Conservation (phyloP, 768 basidiomycete species). For the Serpula lacrymans region DNA sequence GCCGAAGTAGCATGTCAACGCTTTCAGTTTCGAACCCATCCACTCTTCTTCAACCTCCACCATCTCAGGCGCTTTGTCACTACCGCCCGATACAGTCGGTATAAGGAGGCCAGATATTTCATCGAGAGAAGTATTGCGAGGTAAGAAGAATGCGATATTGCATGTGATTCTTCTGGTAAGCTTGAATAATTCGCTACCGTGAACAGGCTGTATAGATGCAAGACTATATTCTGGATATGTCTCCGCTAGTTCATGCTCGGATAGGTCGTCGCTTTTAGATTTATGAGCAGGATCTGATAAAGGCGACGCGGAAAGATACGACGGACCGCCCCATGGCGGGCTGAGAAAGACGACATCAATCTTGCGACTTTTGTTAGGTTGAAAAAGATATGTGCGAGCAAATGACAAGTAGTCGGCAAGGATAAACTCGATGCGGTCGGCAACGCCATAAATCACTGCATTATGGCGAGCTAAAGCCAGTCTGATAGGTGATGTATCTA, state of each 20-base stretch:
- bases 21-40: constrained; percentile 93
- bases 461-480: constrained; percentile 92
- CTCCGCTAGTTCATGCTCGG: constrained; percentile 14
- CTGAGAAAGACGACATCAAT: constrained; percentile 92
- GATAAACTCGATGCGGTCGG: constrained; percentile 93
- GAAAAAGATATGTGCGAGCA: constrained; percentile 49
- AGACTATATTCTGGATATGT: constrained; percentile 63
- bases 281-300: neutral
- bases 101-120: constrained; percentile 62
- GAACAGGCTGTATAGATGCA: constrained; percentile 70
- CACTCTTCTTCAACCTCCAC: constrained; percentile 96
- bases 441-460: constrained; percentile 90
- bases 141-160: constrained; percentile 89
- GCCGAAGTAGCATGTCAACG: constrained; percentile 92
- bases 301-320: constrained; percentile 49
- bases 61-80: constrained; percentile 38
- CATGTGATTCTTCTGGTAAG: constrained; percentile 68
- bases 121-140: constrained; percentile 70
- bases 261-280: constrained; percentile 3
- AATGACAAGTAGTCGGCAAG: constrained; percentile 83
- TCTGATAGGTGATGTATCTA: constrained; percentile 83
- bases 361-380: constrained; percentile 34
- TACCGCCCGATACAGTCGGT: constrained; percentile 2
- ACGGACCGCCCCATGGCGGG: constrained; percentile 94
- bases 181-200: constrained; percentile 77